These are phyloP conservation scores for Suhomyces tanzawaensis DNA, from an alignment of 805 yeast species.

Conservation along the genomic window DNA sequence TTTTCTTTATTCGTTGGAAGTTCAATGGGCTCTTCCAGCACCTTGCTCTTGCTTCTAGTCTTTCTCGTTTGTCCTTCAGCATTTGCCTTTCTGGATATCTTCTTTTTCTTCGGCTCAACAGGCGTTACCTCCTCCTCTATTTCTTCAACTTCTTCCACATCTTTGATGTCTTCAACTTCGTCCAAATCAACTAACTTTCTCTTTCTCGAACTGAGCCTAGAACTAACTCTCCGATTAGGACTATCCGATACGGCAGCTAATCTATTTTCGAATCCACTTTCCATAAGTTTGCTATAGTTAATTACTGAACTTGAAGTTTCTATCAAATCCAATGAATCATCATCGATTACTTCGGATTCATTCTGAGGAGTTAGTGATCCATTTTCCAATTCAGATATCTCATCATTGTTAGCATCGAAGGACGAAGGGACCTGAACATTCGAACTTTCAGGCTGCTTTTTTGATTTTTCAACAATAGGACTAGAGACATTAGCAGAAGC, in stretches of 20 bases:
- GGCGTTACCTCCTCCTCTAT: not conserved
- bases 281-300: slow-evolving; percentile 8
- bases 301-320: not conserved
- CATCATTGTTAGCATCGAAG: slow-evolving; percentile 7
- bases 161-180: slow-evolving; percentile 2
- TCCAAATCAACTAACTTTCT: no score
- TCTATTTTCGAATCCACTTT: slow-evolving; percentile 5
- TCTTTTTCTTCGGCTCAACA: not conserved
- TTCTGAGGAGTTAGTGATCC: slow-evolving; percentile 7
- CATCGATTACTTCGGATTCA: slow-evolving; percentile 10
- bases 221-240: not conserved
- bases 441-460: not conserved
- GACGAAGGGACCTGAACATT: slow-evolving; percentile 9
- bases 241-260: not conserved
- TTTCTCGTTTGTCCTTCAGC: not conserved
- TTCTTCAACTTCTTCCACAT: not conserved
- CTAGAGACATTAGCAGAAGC: not conserved
- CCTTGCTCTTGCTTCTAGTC: not conserved
- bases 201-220: not conserved
- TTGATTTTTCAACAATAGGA: not conserved
- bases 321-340: slow-evolving; percentile 6
- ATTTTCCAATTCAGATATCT: slow-evolving; percentile 4
- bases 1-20: not conserved
- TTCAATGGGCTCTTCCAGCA: not conserved
- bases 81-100: not conserved